Conservation (phyloP, 2,329 filamentous ascomycete species). For the Capronia americana region DNA sequence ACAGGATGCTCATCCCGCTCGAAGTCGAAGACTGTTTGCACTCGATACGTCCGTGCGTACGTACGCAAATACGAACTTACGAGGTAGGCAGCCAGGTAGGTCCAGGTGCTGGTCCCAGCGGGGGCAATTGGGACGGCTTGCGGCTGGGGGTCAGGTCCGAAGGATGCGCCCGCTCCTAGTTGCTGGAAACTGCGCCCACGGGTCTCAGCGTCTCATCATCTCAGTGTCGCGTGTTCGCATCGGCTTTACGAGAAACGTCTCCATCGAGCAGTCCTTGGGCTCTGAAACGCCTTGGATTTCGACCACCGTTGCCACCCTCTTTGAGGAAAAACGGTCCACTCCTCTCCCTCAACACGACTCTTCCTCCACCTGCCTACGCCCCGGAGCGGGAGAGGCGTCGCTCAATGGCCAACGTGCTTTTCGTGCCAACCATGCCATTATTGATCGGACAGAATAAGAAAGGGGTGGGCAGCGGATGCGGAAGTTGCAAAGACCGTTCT, state of each 20-base stretch:
- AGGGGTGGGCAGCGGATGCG: neutral
- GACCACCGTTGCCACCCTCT: neutral
- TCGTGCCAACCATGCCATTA: neutral
- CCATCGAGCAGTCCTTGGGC: neutral
- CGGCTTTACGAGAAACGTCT: neutral
- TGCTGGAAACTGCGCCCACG: conserved; percentile 4
- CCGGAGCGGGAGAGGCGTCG: neutral
- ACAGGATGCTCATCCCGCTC: neutral
- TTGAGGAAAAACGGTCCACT: neutral
- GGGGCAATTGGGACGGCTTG: neutral
- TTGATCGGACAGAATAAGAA: neutral
- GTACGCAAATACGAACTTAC: neutral
- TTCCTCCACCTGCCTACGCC: neutral
- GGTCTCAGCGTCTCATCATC: too few species aligned
- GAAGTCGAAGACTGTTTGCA: neutral
- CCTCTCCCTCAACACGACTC: neutral
- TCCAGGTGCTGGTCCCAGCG: neutral
- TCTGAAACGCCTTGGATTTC: neutral
- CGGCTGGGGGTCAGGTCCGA: conserved; percentile 3
- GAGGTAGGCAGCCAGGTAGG: neutral
- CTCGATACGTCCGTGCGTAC: neutral
- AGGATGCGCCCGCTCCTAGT: conserved; percentile 2
- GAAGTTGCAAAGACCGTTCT: neutral
- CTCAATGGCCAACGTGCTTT: neutral
- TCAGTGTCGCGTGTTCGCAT: neutral